A percentile compares a stretch with the other conserved stretches of the same genome.
These are phyloP conservation scores for Wickerhamomyces subpelliculosus DNA, from an alignment of 805 yeast species.

Conservation along the genomic window DNA sequence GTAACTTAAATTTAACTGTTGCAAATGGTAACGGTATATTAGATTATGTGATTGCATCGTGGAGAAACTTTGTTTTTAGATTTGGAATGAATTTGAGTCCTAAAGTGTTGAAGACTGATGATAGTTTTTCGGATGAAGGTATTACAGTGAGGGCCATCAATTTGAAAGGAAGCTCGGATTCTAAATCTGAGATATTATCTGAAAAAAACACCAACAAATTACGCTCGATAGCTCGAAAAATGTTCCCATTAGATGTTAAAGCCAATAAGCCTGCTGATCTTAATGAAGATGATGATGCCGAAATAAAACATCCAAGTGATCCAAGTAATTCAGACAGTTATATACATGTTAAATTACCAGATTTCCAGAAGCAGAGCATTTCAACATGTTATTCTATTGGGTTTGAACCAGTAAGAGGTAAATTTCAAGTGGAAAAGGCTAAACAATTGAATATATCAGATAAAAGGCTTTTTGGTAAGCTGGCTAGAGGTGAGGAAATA, in stretches of 20 bases:
- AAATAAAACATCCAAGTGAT: constrained; percentile 21
- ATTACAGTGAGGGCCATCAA: constrained; percentile 30
- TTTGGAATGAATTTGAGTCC: constrained; percentile 51
- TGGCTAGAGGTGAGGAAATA: constrained; percentile 57
- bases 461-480: constrained; percentile 49
- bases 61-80: constrained; percentile 85
- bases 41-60: constrained; percentile 60
- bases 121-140: constrained; percentile 26
- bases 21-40: constrained; percentile 42
- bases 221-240: constrained; percentile 32
- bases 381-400: constrained; percentile 66
- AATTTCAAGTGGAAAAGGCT: constrained; percentile 63
- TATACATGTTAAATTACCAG: constrained; percentile 31
- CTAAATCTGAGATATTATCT: neutral
- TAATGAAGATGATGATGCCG: constrained; percentile 22
- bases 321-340: constrained; percentile 27
- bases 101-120: constrained; percentile 16
- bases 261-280: constrained; percentile 32
- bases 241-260: constrained; percentile 32
- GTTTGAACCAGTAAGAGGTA: constrained; percentile 67
- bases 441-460: constrained; percentile 59
- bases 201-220: constrained; percentile 2
- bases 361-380: constrained; percentile 8
- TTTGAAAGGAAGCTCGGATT: constrained; percentile 8
- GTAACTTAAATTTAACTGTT: constrained; percentile 48